Evolutionary conservation across 1,284 basidiomycete species (phyloP), one percentile per base, ranked within the genome.

Genomic region (Albatrellus sp.): DNA sequence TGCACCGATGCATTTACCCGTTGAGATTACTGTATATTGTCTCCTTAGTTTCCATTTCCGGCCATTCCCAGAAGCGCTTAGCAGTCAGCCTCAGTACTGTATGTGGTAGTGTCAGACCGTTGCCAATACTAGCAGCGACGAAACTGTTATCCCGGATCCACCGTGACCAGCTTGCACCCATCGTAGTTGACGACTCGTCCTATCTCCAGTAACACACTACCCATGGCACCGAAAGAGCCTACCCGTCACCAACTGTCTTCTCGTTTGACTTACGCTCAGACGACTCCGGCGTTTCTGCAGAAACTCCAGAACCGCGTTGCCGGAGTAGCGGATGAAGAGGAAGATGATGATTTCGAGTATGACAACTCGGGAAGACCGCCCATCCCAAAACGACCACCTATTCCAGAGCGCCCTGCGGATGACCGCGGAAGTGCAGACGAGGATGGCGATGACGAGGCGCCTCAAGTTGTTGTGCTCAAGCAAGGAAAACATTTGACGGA

Each of bases 401-500:
- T 84, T 19, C 80, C 82, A 16, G 68, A 77, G 52, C 71, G 84
- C 30, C 80, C 80, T 0, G 74, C 70, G 20, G 77, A 79, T 48
- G 77, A 89, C 52, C 77, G 75, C 36, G 83, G 83, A 37, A 84
- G 79, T 54, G 78, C 69, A 16, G 78, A 77, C 48, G 89, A 89
- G 46, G 84, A 89, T 42, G 73, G 71, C 14, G 75, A 60, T 0
- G 89, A 91, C 52, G 89, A 92, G 61, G 79, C 73, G 51, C 89
- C 89, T 7, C 84, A 88, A 58, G 77, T 92, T 2, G 85, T 92
- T 1, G 89, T 92, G 8, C 59, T 92, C 52, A 86, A 74, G 56
- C 76, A 83, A 54, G 89, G 89, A 24, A 90, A 87, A 56, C 90
- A 92, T 63, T 65, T 92, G 41, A 78, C 71, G 3, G 77, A 72